Conservation (phyloP, 2,329 filamentous ascomycete species). For the Fusarium udum region DNA sequence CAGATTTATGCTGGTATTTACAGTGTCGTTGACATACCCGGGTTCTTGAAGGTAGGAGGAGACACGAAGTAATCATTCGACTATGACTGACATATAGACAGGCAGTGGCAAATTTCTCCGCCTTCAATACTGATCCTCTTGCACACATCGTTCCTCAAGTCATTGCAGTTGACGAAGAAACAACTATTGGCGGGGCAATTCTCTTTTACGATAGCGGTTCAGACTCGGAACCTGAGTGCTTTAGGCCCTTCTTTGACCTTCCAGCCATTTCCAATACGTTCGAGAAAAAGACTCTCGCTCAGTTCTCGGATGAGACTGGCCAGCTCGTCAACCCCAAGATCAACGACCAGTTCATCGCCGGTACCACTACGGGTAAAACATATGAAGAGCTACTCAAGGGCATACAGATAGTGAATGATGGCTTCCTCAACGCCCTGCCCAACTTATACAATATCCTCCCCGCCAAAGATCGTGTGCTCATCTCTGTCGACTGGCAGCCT, state of each 20-base stretch:
- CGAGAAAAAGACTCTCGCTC: constrained; percentile 7
- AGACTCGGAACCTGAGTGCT: constrained; percentile 18
- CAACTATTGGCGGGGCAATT: constrained; percentile 18
- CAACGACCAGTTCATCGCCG: constrained; percentile 29
- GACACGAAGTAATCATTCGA: no score
- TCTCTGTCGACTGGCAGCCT: constrained; percentile 31
- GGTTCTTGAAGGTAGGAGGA: constrained; percentile 21
- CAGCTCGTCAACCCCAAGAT: constrained; percentile 19
- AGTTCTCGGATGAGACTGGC: constrained; percentile 22
- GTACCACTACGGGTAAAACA: constrained; percentile 16
- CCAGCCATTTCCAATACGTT: constrained; percentile 21
- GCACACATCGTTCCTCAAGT: constrained; percentile 31
- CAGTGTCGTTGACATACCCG: constrained; percentile 11
- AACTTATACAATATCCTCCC: constrained; percentile 12
- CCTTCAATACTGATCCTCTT: constrained; percentile 27
- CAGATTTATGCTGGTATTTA: constrained; percentile 25
- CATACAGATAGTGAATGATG: constrained; percentile 8
- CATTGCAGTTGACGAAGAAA: constrained; percentile 16
- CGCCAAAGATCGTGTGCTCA: constrained; percentile 3
- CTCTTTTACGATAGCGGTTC: constrained; percentile 31
- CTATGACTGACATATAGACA: neutral
- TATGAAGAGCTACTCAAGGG: constrained; percentile 18
- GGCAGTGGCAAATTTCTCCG: constrained; percentile 26
- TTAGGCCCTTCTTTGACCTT: constrained; percentile 21
- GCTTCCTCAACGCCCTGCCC: constrained; percentile 11